These are phyloP conservation scores for Podospora fimiseda DNA, from an alignment of 495 filamentous ascomycete genomes.

Conservation along the genomic window DNA sequence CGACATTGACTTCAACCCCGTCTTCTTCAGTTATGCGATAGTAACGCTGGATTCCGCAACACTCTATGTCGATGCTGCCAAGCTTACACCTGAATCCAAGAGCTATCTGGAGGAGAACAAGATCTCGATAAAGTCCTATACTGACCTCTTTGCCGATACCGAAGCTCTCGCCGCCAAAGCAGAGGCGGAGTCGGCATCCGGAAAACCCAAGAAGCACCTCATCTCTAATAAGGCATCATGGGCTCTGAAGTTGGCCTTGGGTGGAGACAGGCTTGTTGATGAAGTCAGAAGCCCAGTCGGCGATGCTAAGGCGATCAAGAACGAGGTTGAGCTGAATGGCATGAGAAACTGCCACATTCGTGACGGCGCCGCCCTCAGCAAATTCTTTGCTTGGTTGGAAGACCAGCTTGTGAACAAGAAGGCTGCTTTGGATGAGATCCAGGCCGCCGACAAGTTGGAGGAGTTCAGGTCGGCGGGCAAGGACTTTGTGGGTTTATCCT, in stretches of 20 bases:
- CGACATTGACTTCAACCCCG: conserved; percentile 97
- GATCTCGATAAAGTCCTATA: conserved; percentile 76
- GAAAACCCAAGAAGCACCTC: conserved; percentile 62
- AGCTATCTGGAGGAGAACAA: conserved; percentile 62
- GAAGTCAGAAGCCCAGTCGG: conserved; percentile 80
- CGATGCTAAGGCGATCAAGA: conserved; percentile 98
- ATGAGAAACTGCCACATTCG: conserved; percentile 93
- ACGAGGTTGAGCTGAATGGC: conserved; percentile 81
- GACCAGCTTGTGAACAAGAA: conserved; percentile 72
- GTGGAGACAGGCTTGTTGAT: conserved; percentile 81
- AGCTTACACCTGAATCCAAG: conserved; percentile 63
- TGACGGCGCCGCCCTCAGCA: conserved; percentile 84
- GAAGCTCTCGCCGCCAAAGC: conserved; percentile 50
- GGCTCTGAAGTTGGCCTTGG: conserved; percentile 81
- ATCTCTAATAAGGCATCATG: conserved; percentile 89
- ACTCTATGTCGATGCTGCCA: conserved; percentile 76
- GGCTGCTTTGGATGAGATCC: conserved; percentile 75
- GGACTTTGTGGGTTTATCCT: conserved; percentile 85
- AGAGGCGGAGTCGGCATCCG: conserved; percentile 26
- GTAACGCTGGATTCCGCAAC: conserved; percentile 76
- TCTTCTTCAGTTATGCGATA: conserved; percentile 95
- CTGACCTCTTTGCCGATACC: conserved; percentile 72
- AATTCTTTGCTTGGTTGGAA: conserved; percentile 97
- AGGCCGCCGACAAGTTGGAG: conserved; percentile 86
- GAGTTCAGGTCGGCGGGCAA: conserved; percentile 71